Evolutionary conservation across 2,329 filamentous ascomycete genomes (phyloP), one percentile per base, ranked within the genome.

Genomic region (Penicillium sp.): DNA sequence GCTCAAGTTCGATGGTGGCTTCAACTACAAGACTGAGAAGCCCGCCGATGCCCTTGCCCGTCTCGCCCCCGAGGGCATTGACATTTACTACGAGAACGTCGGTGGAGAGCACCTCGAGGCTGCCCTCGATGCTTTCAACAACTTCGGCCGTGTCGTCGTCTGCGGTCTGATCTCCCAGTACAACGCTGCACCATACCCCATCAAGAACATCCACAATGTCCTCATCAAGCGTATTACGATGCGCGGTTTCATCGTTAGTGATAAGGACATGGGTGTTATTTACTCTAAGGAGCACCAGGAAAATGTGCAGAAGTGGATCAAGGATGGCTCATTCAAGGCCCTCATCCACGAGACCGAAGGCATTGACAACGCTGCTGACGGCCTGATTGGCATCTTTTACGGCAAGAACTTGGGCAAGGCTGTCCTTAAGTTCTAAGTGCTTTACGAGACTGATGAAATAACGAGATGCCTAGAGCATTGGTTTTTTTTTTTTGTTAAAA

Each of bases 341-440:
- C 86, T 87, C 76, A 79, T 88, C 60, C 79, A 83, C 66, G 78
- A 89, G 57, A 91, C 88, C 0, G 81, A 87, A 53, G 90, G 91
- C 21, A 92, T 96, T 59, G 91, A 96, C 60, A 86, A 90, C 60
- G 88, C 87, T 1, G 79, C 85, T 6, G 84, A 92, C 56, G 91
- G 88, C 0, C 81, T 96, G 59, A 75, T 93, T 13, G 89, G 86
- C 13, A 86, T 96, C 79, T 81, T 94, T 54, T 73, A 84, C 68
- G 91, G 91, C 48, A 83, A 89, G 75, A 96, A 96, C 79, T 90
- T 92, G 76, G 91, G 91, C 66, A 96, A 96, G 83, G 89, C 90
- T 17, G 83, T 94, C 23, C 69, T 94, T 68, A 89, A 90, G 80
- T 84, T 88, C 38, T 66, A 86, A 50, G 72, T 27, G n/a, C n/a